A percentile compares a stretch with the other conserved stretches of the same genome.
Conservation (phyloP, 345 rosid genomes). For the Gossypioides kirkii region DNA sequence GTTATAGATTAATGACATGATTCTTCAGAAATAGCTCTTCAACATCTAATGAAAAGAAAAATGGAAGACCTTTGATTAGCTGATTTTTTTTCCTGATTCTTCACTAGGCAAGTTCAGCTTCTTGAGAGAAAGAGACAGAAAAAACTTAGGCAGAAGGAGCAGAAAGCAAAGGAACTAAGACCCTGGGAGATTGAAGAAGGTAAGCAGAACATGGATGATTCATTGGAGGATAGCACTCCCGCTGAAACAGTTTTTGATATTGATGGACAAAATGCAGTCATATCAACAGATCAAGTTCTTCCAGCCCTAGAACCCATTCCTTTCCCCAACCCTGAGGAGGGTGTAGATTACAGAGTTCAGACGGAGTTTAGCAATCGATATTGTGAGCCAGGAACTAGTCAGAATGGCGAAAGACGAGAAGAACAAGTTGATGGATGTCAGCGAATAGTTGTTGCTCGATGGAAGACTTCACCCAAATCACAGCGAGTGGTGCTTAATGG, state of each 20-base stretch:
- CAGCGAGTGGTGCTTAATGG: constrained; percentile 40
- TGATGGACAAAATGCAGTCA: constrained; percentile 38
- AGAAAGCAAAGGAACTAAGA: constrained; percentile 66
- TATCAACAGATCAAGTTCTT: constrained; percentile 27
- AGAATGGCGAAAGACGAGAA: constrained; percentile 28
- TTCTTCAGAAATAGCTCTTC: not conserved
- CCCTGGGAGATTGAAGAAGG: constrained; percentile 33
- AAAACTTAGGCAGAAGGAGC: constrained; percentile 81
- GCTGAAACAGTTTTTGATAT: constrained; percentile 45
- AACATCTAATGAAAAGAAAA: not conserved
- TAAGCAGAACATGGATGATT: constrained; percentile 38
- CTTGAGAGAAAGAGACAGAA: constrained; percentile 79
- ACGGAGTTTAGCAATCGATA: constrained; percentile 29
- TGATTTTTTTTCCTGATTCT: constrained; percentile 8
- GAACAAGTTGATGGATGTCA: constrained; percentile 33
- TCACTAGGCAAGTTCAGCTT: constrained; percentile 62
- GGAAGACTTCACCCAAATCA: constrained; percentile 40
- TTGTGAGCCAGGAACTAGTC: constrained; percentile 30
- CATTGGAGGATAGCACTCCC: constrained; percentile 36
- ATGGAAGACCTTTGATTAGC: not conserved
- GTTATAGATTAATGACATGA: not conserved
- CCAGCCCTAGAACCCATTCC: constrained; percentile 35
- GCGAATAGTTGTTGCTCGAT: constrained; percentile 23
- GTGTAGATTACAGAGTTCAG: constrained; percentile 40
- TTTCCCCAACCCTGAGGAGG: constrained; percentile 32